Evolutionary conservation across 2,329 filamentous ascomycete genomes (phyloP), one percentile per base, ranked within the genome.

Genomic region (Aspergillus alliaceus): DNA sequence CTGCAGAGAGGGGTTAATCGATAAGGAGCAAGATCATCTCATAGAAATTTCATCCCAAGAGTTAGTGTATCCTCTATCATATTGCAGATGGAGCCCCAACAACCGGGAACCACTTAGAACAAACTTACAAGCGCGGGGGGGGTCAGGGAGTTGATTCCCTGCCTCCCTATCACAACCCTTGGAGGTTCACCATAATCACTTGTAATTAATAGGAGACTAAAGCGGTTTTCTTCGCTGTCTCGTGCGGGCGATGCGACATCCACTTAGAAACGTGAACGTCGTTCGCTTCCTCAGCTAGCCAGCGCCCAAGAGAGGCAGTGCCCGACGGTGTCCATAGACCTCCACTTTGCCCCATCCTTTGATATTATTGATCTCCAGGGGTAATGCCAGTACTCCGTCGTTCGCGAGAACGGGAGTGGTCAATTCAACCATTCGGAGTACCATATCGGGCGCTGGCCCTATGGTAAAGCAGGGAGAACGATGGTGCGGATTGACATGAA

Each of bases 291-390:
- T 35, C 51, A 31, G 24, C 32, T 20, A 49, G 52, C 53, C 56
- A 62, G n/a, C 24, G 15, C 14, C 40, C 40, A 44, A 60, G 62
- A 52, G 58, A 59, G 58, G 60, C 62, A 57, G 62, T 60, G 56
- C 48, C 51, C 51, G 51, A 53, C 44, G 46, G 46, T 42, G 49
- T 42, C 37, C 29, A 46, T 39, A n/a, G 44, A 24, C 49, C 56
- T 46, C 56, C 56, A 58, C 56, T 51, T 29, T 18, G 46, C 47
- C 51, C 51, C 48, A 40, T 39, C 22, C 22, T 35, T 50, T 27
- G 22, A 51, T 31, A 51, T 54, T 54, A 37, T 31, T 54, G 51
- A 54, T 59, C 55, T 47, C 58, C 51, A 54, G 47, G 55, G 56
- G 55, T 35, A 31, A 39, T 32, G 51, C 27, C 51, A 51, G 46